A percentile compares a stretch with the other conserved stretches of the same genome.
Conservation (phyloP, 179 eudicot genomes). For the Sideroxylon spinosum region DNA sequence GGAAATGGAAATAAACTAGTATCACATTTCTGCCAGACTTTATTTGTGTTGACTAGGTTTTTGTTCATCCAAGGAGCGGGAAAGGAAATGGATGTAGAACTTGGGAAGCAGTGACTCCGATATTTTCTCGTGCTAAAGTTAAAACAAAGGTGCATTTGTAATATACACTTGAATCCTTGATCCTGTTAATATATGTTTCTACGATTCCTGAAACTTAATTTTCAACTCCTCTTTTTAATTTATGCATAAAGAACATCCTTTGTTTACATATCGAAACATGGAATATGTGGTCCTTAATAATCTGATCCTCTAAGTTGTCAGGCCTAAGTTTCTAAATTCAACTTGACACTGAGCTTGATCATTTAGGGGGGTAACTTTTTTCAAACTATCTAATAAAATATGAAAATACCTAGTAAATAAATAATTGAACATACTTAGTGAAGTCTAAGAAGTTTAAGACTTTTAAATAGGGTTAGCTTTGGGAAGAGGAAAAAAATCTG, state of each 20-base stretch:
- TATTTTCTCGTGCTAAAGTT: conserved; percentile 78
- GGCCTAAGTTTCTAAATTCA: neutral
- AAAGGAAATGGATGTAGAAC: conserved; percentile 64
- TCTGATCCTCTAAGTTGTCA: neutral
- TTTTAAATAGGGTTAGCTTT: neutral
- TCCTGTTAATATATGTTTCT: neutral
- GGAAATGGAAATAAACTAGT: conserved; percentile 10
- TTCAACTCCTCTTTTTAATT: neutral
- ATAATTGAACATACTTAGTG: no score
- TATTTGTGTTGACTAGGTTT: conserved; percentile 55
- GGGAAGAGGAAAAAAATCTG: neutral
- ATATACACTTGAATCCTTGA: neutral
- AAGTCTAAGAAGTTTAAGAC: neutral
- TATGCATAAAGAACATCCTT: conserved; percentile 2
- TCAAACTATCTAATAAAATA: neutral
- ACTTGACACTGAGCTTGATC: conserved; percentile 6
- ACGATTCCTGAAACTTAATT: neutral
- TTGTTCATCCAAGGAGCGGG: conserved; percentile 90
- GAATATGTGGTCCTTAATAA: neutral
- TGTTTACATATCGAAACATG: neutral
- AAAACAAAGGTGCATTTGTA: conserved; percentile 56
- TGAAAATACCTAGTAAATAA: neutral
- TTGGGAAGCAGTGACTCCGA: conserved; percentile 80
- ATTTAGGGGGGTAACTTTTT: neutral
- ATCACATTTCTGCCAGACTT: conserved; percentile 21